A percentile compares a stretch with the other conserved stretches of the same genome.
Evolutionary conservation across 1,284 basidiomycete genomes (phyloP).

Genomic region (Sphaerobolus stellatus): DNA sequence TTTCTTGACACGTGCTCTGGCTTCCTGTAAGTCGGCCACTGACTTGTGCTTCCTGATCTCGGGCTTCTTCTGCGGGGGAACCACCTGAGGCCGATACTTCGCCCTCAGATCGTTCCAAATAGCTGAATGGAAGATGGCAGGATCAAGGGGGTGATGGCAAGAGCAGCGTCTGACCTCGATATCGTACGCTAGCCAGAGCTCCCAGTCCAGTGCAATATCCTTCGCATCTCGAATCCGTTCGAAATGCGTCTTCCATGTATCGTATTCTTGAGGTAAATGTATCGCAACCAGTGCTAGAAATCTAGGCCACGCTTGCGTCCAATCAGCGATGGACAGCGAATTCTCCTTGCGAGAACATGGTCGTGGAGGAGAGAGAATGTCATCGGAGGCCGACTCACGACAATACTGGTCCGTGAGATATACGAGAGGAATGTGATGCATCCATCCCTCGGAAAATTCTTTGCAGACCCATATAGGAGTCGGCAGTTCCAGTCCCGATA

Average conservation of each 20-base stretch:
- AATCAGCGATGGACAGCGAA: background rate
- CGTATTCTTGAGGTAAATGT: background rate
- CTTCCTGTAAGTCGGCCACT: background rate
- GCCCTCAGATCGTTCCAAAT: background rate
- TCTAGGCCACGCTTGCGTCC: background rate
- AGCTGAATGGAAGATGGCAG: background rate
- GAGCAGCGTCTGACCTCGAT: background rate
- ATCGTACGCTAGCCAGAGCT: background rate
- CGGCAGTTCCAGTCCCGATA: background rate
- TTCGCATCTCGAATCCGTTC: background rate
- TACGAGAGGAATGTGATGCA: background rate
- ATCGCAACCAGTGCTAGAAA: background rate
- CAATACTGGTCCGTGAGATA: background rate
- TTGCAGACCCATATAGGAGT: background rate
- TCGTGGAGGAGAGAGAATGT: background rate
- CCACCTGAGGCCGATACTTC: background rate
- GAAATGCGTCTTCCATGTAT: background rate
- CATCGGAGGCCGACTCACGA: background rate
- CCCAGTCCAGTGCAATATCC: background rate
- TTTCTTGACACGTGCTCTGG: background rate
- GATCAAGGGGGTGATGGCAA: background rate
- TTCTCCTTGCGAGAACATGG: background rate
- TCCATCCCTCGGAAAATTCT: background rate
- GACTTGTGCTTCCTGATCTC: background rate
- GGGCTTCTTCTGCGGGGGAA: background rate